Base-by-base conservation (phyloP, 2,329 filamentous ascomycete species). In the Diaporthe citri region DNA sequence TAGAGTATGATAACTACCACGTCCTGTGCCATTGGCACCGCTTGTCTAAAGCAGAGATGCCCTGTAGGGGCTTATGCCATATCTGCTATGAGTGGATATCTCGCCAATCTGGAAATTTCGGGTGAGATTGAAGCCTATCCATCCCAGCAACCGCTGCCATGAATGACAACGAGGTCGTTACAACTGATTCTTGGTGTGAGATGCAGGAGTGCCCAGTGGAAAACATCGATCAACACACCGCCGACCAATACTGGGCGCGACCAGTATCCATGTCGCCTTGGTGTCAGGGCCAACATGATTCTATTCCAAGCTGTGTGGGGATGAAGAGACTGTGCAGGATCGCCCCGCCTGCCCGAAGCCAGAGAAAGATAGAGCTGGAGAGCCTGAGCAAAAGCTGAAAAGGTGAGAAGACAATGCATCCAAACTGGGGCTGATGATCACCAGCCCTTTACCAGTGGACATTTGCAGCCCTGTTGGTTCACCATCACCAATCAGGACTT, bases 1-100 rank as follows among this genome's bases (percentile, higher is more conserved):
- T 76, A 72, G 67, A 69, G 9, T 15, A 34, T 28, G 5, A 22
- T 69, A 8, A 69, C 9, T 41, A n/a, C n/a, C 22, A 55, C 22
- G 25, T 8, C 15, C 20, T 13, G 48, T 55, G 22, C 48, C 48
- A 28, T 22, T 13, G 13, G 4, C 22, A 22, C n/a, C 9, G 15
- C n/a, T 52, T 12, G 64, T 13, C 8, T 28, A 34, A 4, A 55
- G 64, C 64, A 28, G 22, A 69, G 22, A 28, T 39, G 7, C 20
- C n/a, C 15, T 36, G 9, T 4, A 17, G 3, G 2, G 22, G 12
- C 8, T 8, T 36, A n/a, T 13, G 34, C 48, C 48, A 22, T 13
- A 36, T 31, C 28, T 3, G 12, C 22, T 20, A 17, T n/a, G 28
- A n/a, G 17, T 13, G 28, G 4, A 31, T 1, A 12, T 4, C 59